Percentiles rank a stretch among this genome's conserved stretches.
Conservation (phyloP, 371 early-diverging fungal species). For the Apophysomyces ossiformis region DNA sequence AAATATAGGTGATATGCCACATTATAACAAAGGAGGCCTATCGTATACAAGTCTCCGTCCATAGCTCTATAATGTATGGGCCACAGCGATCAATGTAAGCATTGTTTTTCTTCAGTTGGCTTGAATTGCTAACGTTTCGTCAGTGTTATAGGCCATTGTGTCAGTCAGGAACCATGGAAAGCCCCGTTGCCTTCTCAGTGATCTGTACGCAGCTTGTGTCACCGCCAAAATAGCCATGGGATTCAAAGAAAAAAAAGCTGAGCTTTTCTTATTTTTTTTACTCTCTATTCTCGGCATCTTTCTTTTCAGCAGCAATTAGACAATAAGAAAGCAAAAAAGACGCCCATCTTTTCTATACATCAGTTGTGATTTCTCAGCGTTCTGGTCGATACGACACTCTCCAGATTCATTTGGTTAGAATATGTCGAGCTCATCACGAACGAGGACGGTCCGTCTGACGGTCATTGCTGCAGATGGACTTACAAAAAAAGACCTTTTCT, state of each 20-base stretch:
- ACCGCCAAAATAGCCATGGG: background rate
- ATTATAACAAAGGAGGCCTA: no score
- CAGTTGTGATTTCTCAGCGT: background rate
- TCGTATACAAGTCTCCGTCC: no score
- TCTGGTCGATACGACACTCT: constrained; percentile 3
- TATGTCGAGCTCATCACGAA: constrained; percentile 42
- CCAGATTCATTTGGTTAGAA: constrained; percentile 9
- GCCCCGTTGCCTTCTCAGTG: no score
- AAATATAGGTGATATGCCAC: no score
- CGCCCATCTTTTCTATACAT: background rate
- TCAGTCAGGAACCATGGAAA: no score
- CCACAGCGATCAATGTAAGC: no score
- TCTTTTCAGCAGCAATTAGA: background rate
- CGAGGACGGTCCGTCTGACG: constrained; percentile 47
- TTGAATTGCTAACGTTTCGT: no score
- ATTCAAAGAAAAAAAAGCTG: constrained; percentile 12
- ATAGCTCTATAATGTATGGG: no score
- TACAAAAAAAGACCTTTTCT: constrained; percentile 87
- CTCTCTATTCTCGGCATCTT: constrained; percentile 12
- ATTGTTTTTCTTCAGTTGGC: no score
- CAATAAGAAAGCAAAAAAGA: background rate
- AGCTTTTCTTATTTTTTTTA: constrained; percentile 1
- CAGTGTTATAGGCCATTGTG: no score
- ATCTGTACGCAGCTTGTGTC: no score
- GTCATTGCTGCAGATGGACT: constrained; percentile 94